Conservation (phyloP, 78 protist genomes). For the Pigoraptor vietnamica region DNA sequence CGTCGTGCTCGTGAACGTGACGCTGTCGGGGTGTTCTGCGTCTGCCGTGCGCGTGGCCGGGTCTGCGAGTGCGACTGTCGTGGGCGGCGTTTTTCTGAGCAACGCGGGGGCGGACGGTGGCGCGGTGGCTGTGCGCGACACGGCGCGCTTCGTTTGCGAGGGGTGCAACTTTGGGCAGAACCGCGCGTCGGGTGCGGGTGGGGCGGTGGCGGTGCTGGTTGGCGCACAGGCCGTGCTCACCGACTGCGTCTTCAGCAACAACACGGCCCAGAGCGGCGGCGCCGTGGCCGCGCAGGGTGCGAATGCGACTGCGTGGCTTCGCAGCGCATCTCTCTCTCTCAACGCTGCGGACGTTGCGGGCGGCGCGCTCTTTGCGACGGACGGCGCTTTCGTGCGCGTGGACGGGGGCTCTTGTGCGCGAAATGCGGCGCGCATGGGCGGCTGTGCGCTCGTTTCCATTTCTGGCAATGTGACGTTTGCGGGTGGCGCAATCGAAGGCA, state of each 20-base stretch:
- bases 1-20: not conserved
- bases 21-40: not conserved
- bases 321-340: not conserved
- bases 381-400: no score
- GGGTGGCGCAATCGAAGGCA: no score
- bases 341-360: not conserved
- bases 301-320: not conserved
- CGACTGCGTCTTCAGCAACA: not conserved
- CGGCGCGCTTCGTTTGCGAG: not conserved
- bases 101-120: not conserved
- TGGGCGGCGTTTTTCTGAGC: not conserved
- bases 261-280: not conserved
- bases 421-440: no score
- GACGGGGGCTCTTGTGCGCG: no score
- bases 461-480: no score
- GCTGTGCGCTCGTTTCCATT: no score
- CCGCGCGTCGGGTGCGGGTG: not conserved
- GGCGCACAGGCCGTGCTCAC: not conserved
- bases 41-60: not conserved
- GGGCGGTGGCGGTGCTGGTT: not conserved
- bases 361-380: no score
- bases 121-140: not conserved
- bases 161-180: not conserved
- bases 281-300: not conserved
- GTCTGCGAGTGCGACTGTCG: not conserved